Percentiles rank a stretch among this genome's conserved stretches.
These are phyloP conservation scores for Dothiorella sarmentorum DNA, from an alignment of 2,329 filamentous ascomycete species.

Conservation along the genomic window DNA sequence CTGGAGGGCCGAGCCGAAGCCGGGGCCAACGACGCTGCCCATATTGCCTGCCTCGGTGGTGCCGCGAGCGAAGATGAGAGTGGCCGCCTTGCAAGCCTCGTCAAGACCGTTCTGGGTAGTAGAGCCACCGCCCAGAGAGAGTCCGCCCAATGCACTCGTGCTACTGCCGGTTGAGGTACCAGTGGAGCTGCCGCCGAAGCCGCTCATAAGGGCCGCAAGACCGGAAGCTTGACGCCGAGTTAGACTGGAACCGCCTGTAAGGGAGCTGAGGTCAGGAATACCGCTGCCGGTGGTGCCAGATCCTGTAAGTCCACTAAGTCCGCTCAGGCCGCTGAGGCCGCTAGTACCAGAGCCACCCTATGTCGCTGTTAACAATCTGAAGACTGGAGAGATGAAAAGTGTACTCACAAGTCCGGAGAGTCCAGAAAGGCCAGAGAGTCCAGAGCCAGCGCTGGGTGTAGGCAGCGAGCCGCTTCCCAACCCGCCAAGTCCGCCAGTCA, in stretches of 20 bases:
- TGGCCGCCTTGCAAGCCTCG: constrained; percentile 46
- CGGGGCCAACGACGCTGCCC: constrained; percentile 49
- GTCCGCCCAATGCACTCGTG: neutral
- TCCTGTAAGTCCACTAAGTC: neutral
- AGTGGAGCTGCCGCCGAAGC: neutral
- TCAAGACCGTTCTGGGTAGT: constrained; percentile 40
- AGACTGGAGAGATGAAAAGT: too few species aligned
- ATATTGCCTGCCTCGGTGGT: constrained; percentile 54
- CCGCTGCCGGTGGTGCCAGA: neutral
- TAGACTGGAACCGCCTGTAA: neutral
- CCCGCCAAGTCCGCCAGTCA: neutral
- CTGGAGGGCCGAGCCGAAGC: constrained; percentile 48
- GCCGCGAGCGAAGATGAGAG: constrained; percentile 55
- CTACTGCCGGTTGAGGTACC: neutral
- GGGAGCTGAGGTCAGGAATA: neutral
- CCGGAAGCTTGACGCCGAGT: constrained; percentile 6
- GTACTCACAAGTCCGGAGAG: too few species aligned
- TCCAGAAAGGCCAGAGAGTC: too few species aligned
- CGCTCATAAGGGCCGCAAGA: neutral
- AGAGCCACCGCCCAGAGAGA: constrained; percentile 23
- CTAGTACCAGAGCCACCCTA: too few species aligned
- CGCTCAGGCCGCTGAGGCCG: neutral
- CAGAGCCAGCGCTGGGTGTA: neutral
- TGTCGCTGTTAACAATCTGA: neutral
- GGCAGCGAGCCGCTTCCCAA: neutral